phyloP scores from a whole-genome alignment of 2,329 filamentous ascomycete species.

The Pseudofabraea citricarpa region DNA sequence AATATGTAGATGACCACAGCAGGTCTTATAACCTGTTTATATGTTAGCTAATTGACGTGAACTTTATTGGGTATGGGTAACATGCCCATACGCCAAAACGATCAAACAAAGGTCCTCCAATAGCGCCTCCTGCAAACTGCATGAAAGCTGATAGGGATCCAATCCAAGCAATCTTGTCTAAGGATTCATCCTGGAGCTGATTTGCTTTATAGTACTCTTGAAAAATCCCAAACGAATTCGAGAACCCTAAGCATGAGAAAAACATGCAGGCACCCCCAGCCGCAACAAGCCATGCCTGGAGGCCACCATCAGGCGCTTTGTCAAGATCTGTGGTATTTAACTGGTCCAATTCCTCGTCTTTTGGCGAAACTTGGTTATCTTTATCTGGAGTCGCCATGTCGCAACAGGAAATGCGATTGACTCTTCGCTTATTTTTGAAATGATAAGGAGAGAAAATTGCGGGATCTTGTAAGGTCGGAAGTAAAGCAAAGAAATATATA shows the following conservation, averaged over 20 bases:
- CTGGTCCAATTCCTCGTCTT: constrained; percentile 34
- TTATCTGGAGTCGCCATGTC: too few relatives aligned
- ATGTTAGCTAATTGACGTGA: not conserved
- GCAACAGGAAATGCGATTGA: too few relatives aligned
- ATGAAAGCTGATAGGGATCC: constrained; percentile 48
- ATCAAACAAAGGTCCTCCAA: constrained; percentile 58
- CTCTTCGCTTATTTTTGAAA: too few relatives aligned
- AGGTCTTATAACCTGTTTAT: constrained; percentile 28
- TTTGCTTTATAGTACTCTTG: constrained; percentile 49
- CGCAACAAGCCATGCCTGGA: constrained; percentile 6
- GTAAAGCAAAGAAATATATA: too few relatives aligned
- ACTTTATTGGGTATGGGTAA: constrained; percentile 3
- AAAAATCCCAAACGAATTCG: constrained; percentile 44
- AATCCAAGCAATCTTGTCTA: constrained; percentile 54
- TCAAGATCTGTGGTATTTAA: constrained; percentile 40
- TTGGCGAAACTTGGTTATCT: too few relatives aligned
- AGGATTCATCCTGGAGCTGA: constrained; percentile 39
- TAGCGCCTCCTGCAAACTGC: constrained; percentile 43
- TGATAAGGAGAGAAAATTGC: too few relatives aligned
- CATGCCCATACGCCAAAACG: constrained; percentile 50
- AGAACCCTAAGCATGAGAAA: constrained; percentile 30
- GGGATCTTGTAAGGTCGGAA: too few relatives aligned
- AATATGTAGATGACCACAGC: constrained; percentile 47
- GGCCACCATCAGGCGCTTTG: constrained; percentile 12
- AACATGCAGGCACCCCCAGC: constrained; percentile 3